A percentile compares a stretch with the other conserved stretches of the same genome.
Evolutionary conservation across 2,329 filamentous ascomycete species (phyloP).

Genomic region (Colletotrichum higginsianum): DNA sequence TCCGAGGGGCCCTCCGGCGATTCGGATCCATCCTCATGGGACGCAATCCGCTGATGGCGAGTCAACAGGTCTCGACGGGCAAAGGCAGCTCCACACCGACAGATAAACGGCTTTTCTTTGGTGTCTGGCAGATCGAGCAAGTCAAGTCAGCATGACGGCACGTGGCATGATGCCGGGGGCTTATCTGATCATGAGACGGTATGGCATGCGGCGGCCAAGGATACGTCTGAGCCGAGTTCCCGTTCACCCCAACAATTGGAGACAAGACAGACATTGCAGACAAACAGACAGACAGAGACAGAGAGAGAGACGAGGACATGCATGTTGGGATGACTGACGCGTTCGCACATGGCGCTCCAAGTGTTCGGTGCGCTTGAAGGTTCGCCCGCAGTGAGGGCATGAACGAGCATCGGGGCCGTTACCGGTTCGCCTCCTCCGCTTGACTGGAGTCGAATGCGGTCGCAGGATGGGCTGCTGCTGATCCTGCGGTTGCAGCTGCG

Average conservation of each 20-base stretch:
- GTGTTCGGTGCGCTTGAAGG: slow-evolving; percentile 63
- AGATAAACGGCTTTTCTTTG: slow-evolving; percentile 64
- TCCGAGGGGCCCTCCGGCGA: slow-evolving; percentile 33
- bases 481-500: slow-evolving; percentile 33
- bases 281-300: too few species aligned
- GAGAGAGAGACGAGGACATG: background rate
- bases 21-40: slow-evolving; percentile 51
- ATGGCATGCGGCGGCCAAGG: background rate
- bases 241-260: slow-evolving; percentile 16
- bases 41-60: slow-evolving; percentile 58
- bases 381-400: slow-evolving; percentile 59
- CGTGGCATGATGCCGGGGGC: slow-evolving; percentile 8
- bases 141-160: slow-evolving; percentile 30
- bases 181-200: slow-evolving; percentile 8
- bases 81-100: slow-evolving; percentile 61
- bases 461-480: slow-evolving; percentile 31
- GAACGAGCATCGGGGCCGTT: slow-evolving; percentile 44
- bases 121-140: slow-evolving; percentile 53
- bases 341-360: slow-evolving; percentile 62
- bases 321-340: slow-evolving; percentile 52
- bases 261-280: background rate
- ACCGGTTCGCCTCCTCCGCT: slow-evolving; percentile 44
- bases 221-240: background rate
- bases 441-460: slow-evolving; percentile 41
- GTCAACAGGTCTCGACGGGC: slow-evolving; percentile 61